Conservation (phyloP, 2,329 filamentous ascomycete genomes). For the Colletotrichum nymphaeae region DNA sequence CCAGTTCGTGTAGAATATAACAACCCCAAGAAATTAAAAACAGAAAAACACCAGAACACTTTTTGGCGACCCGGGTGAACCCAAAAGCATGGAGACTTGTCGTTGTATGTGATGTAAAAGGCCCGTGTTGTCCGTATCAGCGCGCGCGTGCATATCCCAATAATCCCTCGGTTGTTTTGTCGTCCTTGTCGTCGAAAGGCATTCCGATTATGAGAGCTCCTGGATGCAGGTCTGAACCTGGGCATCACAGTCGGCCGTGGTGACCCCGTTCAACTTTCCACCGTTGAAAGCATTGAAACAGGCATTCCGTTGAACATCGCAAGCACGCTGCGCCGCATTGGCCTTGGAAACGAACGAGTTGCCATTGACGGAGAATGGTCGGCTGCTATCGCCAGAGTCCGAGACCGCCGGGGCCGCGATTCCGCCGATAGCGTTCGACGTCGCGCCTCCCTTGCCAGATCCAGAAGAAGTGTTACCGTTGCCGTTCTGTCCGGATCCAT, state of each 20-base stretch:
- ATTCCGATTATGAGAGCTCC: constrained; percentile 43
- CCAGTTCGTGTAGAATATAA: neutral
- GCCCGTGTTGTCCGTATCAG: neutral
- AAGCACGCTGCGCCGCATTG: constrained; percentile 69
- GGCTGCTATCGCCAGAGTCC: constrained; percentile 57
- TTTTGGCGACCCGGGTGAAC: neutral
- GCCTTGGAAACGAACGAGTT: constrained; percentile 67
- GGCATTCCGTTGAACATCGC: constrained; percentile 71
- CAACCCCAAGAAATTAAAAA: constrained; percentile 20
- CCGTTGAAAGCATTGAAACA: constrained; percentile 69
- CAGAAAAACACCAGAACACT: constrained; percentile 17
- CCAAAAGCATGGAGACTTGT: neutral
- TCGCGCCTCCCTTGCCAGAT: constrained; percentile 42
- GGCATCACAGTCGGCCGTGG: constrained; percentile 62
- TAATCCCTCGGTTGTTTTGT: constrained; percentile 15
- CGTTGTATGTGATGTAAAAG: constrained; percentile 4
- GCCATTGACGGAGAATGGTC: constrained; percentile 68
- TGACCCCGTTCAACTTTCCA: constrained; percentile 53
- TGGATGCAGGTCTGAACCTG: constrained; percentile 61
- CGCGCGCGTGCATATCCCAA: neutral
- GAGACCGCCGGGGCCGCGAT: constrained; percentile 62
- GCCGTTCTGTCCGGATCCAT: constrained; percentile 26
- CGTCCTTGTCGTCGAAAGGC: constrained; percentile 12
- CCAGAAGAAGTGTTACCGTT: constrained; percentile 28
- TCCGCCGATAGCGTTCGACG: constrained; percentile 58